Evolutionary conservation across 345 rosid species (phyloP).

Genomic region (Gossypium mustelinum): DNA sequence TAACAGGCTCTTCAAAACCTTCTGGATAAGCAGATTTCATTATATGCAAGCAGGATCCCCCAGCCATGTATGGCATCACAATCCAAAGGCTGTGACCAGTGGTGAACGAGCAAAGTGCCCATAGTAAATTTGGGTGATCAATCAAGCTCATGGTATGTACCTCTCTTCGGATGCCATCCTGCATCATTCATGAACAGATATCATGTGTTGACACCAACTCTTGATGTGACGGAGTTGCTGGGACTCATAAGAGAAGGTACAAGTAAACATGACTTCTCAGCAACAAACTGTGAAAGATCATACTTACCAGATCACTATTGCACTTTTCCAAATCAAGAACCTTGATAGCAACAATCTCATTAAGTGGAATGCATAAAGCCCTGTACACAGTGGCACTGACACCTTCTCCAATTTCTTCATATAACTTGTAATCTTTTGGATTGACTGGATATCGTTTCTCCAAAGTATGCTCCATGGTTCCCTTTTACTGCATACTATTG

Average conservation of each 20-base stretch:
- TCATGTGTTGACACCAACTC: not conserved
- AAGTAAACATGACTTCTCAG: conserved; percentile 16
- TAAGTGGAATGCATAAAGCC: conserved; percentile 88
- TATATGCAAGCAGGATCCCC: conserved; percentile 95
- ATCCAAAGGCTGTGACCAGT: conserved; percentile 84
- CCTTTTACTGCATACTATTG: conserved; percentile 36
- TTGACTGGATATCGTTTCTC: conserved; percentile 71
- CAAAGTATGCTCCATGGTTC: conserved; percentile 47
- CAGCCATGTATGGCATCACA: conserved; percentile 99
- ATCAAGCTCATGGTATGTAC: conserved; percentile 92
- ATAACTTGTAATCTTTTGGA: conserved; percentile 75
- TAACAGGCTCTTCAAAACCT: conserved; percentile 96
- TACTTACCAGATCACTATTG: conserved; percentile 82
- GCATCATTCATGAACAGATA: conserved; percentile 24
- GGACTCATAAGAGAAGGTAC: not conserved
- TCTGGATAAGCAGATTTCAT: conserved; percentile 78
- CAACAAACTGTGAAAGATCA: conserved; percentile 6
- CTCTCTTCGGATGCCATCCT: conserved; percentile 97
- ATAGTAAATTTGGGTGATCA: conserved; percentile 77
- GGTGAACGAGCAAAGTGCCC: conserved; percentile 90
- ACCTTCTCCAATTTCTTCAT: conserved; percentile 98
- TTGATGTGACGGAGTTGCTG: not conserved
- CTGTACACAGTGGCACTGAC: conserved; percentile 87
- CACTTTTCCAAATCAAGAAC: conserved; percentile 97
- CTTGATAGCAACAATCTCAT: conserved; percentile 87